A percentile compares a stretch with the other conserved stretches of the same genome.
phyloP scores from a whole-genome alignment of 345 rosid species.

The Trapa bicornis region DNA sequence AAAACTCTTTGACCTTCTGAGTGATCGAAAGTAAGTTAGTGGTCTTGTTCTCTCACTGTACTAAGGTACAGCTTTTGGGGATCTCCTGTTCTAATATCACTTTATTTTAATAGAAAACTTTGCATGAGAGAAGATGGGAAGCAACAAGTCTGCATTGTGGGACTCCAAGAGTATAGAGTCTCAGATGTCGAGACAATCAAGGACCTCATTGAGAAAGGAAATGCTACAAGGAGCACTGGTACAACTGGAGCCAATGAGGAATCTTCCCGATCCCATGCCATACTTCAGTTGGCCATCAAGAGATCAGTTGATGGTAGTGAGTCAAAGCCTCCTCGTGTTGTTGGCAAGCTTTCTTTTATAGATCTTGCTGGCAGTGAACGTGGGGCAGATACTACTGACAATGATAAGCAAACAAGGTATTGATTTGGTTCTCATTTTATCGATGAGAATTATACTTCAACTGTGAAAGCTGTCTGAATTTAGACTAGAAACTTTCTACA shows the following conservation, averaged over 20 bases:
- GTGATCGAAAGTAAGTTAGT: conserved; percentile 75
- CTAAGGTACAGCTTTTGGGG: not conserved
- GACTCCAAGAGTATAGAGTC: conserved; percentile 87
- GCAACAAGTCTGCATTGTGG: conserved; percentile 98
- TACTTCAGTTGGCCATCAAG: conserved; percentile 91
- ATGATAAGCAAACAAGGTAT: conserved; percentile 94
- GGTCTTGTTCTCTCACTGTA: conserved; percentile 3
- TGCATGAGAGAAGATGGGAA: conserved; percentile 98
- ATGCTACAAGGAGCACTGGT: conserved; percentile 82
- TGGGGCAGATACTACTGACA: conserved; percentile 98
- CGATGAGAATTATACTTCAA: not conserved
- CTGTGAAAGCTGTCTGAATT: not conserved
- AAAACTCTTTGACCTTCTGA: conserved; percentile 82
- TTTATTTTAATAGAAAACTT: conserved; percentile 46
- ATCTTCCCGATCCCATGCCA: conserved; percentile 99
- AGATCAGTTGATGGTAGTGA: conserved; percentile 68
- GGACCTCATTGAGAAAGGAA: conserved; percentile 93
- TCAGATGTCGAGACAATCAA: conserved; percentile 87
- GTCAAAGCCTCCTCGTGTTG: conserved; percentile 76
- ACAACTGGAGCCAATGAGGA: conserved; percentile 99
- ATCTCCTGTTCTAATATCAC: conserved; percentile 5
- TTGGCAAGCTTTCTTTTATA: conserved; percentile 93
- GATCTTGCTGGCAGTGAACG: conserved; percentile 99
- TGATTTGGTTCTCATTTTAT: conserved; percentile 8
- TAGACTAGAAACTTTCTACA: not conserved